These are phyloP conservation scores for Inga oerstediana DNA, from an alignment of 306 rosid species.

Conservation along the genomic window DNA sequence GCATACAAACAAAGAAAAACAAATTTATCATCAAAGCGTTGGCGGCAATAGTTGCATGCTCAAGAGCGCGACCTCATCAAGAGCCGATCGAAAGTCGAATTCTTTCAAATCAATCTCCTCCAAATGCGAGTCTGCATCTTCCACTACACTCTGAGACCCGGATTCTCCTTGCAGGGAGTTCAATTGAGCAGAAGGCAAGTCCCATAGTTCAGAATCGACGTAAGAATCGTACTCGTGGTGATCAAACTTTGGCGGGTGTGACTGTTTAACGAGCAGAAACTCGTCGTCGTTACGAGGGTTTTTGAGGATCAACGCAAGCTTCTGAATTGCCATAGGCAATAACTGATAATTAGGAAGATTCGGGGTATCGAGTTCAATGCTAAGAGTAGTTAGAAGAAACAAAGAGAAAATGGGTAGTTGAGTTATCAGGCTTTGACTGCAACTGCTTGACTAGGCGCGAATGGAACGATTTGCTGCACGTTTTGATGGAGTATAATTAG, in stretches of 20 bases:
- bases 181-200: slow-evolving; percentile 67
- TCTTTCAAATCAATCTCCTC: slow-evolving; percentile 50
- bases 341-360: not conserved
- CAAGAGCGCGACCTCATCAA: slow-evolving; percentile 43
- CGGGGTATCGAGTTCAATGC: not conserved
- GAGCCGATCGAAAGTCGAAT: slow-evolving; percentile 63
- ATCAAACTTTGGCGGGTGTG: slow-evolving; percentile 67
- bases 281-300: slow-evolving; percentile 48
- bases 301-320: slow-evolving; percentile 55
- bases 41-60: not conserved
- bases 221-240: slow-evolving; percentile 79
- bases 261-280: slow-evolving; percentile 63
- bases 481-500: not conserved
- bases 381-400: not conserved
- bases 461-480: not conserved
- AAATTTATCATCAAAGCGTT: not conserved
- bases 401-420: not conserved
- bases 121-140: slow-evolving; percentile 30
- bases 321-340: slow-evolving; percentile 47
- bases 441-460: not conserved
- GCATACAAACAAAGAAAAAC: not conserved
- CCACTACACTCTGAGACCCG: slow-evolving; percentile 32
- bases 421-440: not conserved
- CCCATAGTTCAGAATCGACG: slow-evolving; percentile 90
- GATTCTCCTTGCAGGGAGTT: slow-evolving; percentile 42